These are phyloP conservation scores for Globisporangium nodosum DNA, from an alignment of 352 stramenopile genomes.

Conservation along the genomic window DNA sequence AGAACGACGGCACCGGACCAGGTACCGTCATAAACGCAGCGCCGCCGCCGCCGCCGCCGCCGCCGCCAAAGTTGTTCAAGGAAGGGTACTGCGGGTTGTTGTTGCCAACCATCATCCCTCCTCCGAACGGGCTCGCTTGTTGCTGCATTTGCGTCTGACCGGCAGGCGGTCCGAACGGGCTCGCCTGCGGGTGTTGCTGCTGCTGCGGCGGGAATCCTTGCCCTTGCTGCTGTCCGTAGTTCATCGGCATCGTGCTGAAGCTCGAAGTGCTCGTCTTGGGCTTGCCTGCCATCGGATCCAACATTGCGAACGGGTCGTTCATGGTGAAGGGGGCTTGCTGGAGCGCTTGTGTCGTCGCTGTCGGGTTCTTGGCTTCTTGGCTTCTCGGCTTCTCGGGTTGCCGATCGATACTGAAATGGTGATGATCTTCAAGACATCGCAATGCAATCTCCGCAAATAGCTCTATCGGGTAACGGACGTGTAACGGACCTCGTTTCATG, in stretches of 20 bases:
- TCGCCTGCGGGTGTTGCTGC: constrained; percentile 15
- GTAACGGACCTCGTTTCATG: too few species aligned
- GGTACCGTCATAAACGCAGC: constrained; percentile 68
- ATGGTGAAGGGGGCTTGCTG: constrained; percentile 16
- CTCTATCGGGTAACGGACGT: too few species aligned
- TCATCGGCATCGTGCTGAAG: constrained; percentile 20
- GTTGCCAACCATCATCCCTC: constrained; percentile 20
- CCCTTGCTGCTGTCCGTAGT: constrained; percentile 16
- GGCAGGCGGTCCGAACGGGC: constrained; percentile 27
- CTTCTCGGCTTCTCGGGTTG: too few species aligned
- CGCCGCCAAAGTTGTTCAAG: constrained; percentile 12
- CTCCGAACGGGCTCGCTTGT: constrained; percentile 9
- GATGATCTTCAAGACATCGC: too few species aligned
- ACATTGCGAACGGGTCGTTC: constrained; percentile 63
- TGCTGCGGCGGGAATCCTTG: constrained; percentile 12
- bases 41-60: constrained; percentile 18
- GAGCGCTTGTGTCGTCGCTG: neutral
- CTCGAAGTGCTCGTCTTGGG: constrained; percentile 17
- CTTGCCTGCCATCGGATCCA: constrained; percentile 39
- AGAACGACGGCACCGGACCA: constrained; percentile 29
- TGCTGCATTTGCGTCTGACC: constrained; percentile 10
- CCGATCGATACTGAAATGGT: too few species aligned
- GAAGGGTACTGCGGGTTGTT: constrained; percentile 20
- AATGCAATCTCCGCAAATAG: too few species aligned
- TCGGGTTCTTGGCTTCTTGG: too few species aligned